Conservation (phyloP, 371 early-diverging fungal genomes). For the Rhizomucor pusillus region DNA sequence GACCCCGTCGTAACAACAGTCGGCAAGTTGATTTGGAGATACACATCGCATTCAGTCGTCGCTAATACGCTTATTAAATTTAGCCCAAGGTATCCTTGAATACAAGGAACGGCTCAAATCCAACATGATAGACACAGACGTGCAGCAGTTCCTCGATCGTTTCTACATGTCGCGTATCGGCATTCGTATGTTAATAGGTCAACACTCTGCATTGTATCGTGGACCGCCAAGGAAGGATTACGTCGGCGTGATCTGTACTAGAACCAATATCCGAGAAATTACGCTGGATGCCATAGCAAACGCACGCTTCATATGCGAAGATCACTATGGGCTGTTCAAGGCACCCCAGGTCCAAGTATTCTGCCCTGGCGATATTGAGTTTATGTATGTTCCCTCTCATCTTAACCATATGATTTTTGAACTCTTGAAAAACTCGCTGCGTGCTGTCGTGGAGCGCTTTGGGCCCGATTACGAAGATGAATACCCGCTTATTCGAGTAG, state of each 20-base stretch:
- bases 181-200: conserved; percentile 94
- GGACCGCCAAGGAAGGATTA: conserved; percentile 66
- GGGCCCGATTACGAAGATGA: conserved; percentile 82
- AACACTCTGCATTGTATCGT: conserved; percentile 74
- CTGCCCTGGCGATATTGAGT: conserved; percentile 84
- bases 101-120: conserved; percentile 75
- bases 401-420: conserved; percentile 98
- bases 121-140: conserved; percentile 69
- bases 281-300: conserved; percentile 90
- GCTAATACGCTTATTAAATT: background rate
- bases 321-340: conserved; percentile 81
- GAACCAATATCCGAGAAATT: conserved; percentile 76
- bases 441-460: conserved; percentile 92
- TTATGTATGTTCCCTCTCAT: conserved; percentile 96
- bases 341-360: conserved; percentile 83
- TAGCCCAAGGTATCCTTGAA: conserved; percentile 92
- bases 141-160: conserved; percentile 93
- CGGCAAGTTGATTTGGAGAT: conserved; percentile 39
- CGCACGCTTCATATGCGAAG: conserved; percentile 90
- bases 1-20: conserved; percentile 93
- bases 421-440: conserved; percentile 91
- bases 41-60: background rate
- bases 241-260: conserved; percentile 95
- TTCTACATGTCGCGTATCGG: conserved; percentile 98
- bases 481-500: conserved; percentile 89